Conservation (phyloP, 352 stramenopile species). For the Phytophthora lateralis region DNA sequence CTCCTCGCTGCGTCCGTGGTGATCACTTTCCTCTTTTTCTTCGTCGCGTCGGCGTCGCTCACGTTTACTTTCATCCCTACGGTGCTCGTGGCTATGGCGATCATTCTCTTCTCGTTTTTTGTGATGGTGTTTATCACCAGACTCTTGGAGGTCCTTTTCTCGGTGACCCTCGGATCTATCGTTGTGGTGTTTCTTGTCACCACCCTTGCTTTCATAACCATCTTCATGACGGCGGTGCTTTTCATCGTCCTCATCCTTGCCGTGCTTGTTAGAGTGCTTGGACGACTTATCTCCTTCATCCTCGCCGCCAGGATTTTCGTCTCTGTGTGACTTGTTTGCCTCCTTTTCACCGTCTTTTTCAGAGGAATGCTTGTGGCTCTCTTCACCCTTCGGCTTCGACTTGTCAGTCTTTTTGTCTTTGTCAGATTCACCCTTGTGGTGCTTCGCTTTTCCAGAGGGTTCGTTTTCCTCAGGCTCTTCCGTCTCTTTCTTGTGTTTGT, state of each 20-base stretch:
- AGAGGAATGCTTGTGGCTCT: slow-evolving; percentile 13
- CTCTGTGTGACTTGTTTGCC: slow-evolving; percentile 10
- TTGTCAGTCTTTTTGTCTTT: slow-evolving; percentile 22
- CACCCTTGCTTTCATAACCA: slow-evolving; percentile 4
- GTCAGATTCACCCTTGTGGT: slow-evolving; percentile 5
- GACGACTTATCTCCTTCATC: slow-evolving; percentile 11
- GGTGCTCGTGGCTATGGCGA: not conserved
- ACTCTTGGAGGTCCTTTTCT: slow-evolving; percentile 2
- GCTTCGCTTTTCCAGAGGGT: slow-evolving; percentile 8
- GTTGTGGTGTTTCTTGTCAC: slow-evolving; percentile 7
- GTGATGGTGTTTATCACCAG: slow-evolving; percentile 9
- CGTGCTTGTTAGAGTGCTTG: slow-evolving; percentile 3
- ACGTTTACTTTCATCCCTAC: slow-evolving; percentile 3
- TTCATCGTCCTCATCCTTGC: slow-evolving; percentile 12
- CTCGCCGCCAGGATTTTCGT: slow-evolving; percentile 4
- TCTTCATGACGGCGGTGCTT: slow-evolving; percentile 12
- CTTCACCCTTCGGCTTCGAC: slow-evolving; percentile 7
- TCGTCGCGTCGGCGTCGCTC: slow-evolving; percentile 14
- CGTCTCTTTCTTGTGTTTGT: slow-evolving; percentile 27
- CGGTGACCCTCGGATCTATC: not conserved
- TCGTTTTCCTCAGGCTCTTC: slow-evolving; percentile 15
- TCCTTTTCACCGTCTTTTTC: slow-evolving; percentile 19
- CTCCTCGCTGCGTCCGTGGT: slow-evolving; percentile 2
- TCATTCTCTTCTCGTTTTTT: slow-evolving; percentile 7
- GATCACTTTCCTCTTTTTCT: slow-evolving; percentile 1